A percentile compares a stretch with the other conserved stretches of the same genome.
These are phyloP conservation scores for Cercospora brassicicola DNA, from an alignment of 2,329 filamentous ascomycete species.

Conservation along the genomic window DNA sequence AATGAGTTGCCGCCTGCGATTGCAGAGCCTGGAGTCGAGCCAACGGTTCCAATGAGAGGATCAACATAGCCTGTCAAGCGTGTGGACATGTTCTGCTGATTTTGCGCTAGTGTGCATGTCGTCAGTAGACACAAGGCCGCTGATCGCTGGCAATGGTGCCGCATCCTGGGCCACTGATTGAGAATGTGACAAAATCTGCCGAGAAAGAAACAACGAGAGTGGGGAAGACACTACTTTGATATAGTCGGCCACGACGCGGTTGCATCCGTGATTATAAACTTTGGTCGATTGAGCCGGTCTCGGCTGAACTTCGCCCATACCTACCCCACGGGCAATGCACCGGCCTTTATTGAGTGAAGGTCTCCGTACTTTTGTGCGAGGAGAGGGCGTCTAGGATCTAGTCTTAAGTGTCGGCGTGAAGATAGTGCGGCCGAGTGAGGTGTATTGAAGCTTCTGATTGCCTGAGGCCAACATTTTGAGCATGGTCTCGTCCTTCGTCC, in stretches of 20 bases:
- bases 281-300: conserved; percentile 9
- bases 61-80: conserved; percentile 43
- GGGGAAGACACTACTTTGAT: background rate
- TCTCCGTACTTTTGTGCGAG: background rate
- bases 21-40: conserved; percentile 43
- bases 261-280: background rate
- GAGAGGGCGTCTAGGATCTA: background rate
- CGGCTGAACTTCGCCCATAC: conserved; percentile 1
- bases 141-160: too few species aligned
- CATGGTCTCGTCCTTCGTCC: background rate
- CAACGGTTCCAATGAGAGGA: conserved; percentile 51
- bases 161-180: background rate
- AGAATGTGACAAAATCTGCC: background rate
- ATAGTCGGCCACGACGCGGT: background rate
- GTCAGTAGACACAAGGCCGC: background rate
- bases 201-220: background rate
- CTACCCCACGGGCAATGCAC: background rate
- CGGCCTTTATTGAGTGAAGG: background rate
- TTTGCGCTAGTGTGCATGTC: background rate
- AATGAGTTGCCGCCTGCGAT: conserved; percentile 46
- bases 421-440: background rate
- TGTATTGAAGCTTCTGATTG: background rate
- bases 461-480: background rate
- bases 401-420: background rate
- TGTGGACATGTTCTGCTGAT: background rate